Evolutionary conservation across 2,329 filamentous ascomycete genomes (phyloP).

Genomic region (Neoarthrinium moseri): DNA sequence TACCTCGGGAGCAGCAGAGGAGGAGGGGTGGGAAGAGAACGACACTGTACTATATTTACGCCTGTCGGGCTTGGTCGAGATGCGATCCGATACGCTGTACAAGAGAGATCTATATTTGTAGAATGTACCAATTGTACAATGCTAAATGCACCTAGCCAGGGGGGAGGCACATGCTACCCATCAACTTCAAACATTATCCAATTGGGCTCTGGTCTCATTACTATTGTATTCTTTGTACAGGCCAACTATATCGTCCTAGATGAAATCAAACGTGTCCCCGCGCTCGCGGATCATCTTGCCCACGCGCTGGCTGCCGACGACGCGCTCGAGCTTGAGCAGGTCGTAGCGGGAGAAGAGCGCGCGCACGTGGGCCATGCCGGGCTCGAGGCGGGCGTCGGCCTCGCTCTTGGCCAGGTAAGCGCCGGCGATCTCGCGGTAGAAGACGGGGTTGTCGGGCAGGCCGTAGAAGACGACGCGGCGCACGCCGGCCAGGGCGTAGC

Average conservation of each 20-base stretch:
- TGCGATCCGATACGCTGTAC: constrained; percentile 2
- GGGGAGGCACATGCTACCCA: too few relatives aligned
- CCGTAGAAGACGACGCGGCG: constrained; percentile 86
- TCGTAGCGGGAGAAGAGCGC: constrained; percentile 87
- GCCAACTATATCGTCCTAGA: constrained; percentile 53
- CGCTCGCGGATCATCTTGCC: constrained; percentile 80
- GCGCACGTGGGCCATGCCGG: constrained; percentile 58
- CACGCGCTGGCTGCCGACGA: constrained; percentile 80
- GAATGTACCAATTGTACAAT: neutral
- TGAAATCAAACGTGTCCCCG: constrained; percentile 93
- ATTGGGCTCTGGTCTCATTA: neutral
- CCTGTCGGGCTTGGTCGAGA: neutral
- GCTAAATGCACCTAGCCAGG: too few relatives aligned
- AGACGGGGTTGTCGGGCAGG: constrained; percentile 81
- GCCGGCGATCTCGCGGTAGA: constrained; percentile 75
- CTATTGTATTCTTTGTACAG: neutral
- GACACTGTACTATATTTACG: constrained; percentile 12
- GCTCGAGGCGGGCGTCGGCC: constrained; percentile 53
- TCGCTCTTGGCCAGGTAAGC: constrained; percentile 63
- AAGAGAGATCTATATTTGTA: constrained; percentile 9
- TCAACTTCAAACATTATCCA: too few relatives aligned
- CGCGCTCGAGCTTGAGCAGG: constrained; percentile 79
- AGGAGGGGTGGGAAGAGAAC: neutral
- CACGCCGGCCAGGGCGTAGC: constrained; percentile 81
- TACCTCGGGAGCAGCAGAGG: neutral